phyloP scores from a whole-genome alignment of 192 early-diverging fungal genomes.

The Entomortierella lignicola region DNA sequence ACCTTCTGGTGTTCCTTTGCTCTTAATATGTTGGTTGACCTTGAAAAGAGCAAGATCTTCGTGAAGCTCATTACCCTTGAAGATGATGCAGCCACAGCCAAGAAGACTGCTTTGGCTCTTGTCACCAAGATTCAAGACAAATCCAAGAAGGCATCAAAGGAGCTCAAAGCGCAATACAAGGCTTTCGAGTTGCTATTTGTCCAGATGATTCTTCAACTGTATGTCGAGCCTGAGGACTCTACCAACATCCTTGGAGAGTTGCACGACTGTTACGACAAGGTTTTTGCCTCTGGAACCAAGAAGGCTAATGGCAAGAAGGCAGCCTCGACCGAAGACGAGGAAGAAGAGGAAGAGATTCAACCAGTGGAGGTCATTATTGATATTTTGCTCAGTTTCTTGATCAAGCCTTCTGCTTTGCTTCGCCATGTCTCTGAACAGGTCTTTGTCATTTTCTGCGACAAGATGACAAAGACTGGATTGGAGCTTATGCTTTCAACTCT shows the following conservation, averaged over 20 bases:
- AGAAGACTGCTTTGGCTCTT: slow-evolving; percentile 52
- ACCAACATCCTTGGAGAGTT: slow-evolving; percentile 76
- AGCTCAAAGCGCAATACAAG: slow-evolving; percentile 64
- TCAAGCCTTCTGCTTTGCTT: slow-evolving; percentile 81
- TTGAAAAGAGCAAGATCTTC: slow-evolving; percentile 56
- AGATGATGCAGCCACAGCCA: slow-evolving; percentile 55
- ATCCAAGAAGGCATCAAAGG: slow-evolving; percentile 48
- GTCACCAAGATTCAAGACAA: slow-evolving; percentile 55
- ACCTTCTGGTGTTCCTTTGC: slow-evolving; percentile 71
- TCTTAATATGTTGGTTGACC: slow-evolving; percentile 58
- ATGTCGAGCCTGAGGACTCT: slow-evolving; percentile 73
- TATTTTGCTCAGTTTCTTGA: slow-evolving; percentile 89
- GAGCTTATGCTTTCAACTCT: slow-evolving; percentile 64
- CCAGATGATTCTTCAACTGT: slow-evolving; percentile 72
- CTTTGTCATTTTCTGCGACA: slow-evolving; percentile 84
- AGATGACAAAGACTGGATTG: slow-evolving; percentile 80
- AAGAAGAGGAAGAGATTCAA: slow-evolving; percentile 71
- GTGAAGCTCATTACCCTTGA: slow-evolving; percentile 42
- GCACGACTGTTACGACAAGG: slow-evolving; percentile 76
- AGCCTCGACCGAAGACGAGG: slow-evolving; percentile 54
- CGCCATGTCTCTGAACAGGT: slow-evolving; percentile 82
- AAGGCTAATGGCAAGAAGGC: slow-evolving; percentile 59
- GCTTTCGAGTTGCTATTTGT: slow-evolving; percentile 81
- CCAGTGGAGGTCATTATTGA: slow-evolving; percentile 96
- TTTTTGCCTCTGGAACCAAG: slow-evolving; percentile 63